Conservation (phyloP, 441 rosid species). For the Flueggea neowawraea region DNA sequence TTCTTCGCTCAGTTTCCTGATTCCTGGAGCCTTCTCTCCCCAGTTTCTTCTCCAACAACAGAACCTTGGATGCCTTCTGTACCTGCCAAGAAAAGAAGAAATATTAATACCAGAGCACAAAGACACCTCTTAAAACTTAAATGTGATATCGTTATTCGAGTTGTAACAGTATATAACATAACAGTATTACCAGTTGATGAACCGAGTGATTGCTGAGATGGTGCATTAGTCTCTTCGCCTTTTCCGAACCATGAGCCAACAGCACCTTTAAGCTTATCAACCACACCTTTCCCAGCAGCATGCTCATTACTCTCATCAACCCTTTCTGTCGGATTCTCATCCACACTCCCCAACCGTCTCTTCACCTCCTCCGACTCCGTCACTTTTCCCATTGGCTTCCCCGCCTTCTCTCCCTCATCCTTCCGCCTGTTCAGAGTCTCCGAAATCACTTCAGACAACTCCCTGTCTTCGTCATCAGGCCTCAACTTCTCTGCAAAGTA, state of each 20-base stretch:
- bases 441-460: constrained; percentile 53
- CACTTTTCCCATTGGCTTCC: constrained; percentile 27
- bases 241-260: constrained; percentile 60
- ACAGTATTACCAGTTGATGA: constrained; percentile 24
- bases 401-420: constrained; percentile 8
- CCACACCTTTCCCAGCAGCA: constrained; percentile 28
- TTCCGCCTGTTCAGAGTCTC: constrained; percentile 38
- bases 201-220: constrained; percentile 27
- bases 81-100: no score
- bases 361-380: constrained; percentile 54
- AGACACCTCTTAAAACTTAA: no score
- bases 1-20: no score
- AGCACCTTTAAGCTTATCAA: constrained; percentile 48
- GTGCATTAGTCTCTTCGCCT: constrained; percentile 8
- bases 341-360: constrained; percentile 22
- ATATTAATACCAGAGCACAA: no score
- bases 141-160: no score
- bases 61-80: no score
- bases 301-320: constrained; percentile 4
- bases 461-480: constrained; percentile 78
- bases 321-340: constrained; percentile 13
- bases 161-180: not conserved
- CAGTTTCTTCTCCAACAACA: no score
- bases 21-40: no score
- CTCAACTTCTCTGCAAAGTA: constrained; percentile 52